These are phyloP conservation scores for Dendrocalamus latiflorus DNA, from an alignment of 202 grass and related monocot species.

Conservation along the genomic window DNA sequence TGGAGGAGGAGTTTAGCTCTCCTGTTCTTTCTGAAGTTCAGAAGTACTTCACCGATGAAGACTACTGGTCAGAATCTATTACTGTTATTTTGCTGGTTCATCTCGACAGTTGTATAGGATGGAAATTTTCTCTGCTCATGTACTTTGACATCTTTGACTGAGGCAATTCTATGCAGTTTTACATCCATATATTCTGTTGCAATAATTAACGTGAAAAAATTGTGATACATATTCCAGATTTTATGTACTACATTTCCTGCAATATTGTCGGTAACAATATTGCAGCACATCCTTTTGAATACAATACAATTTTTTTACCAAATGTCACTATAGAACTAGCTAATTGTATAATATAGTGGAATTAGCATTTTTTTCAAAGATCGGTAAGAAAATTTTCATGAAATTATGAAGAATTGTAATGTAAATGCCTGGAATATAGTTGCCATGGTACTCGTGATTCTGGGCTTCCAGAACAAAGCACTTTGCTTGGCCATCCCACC, in stretches of 20 bases:
- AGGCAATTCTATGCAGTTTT: neutral
- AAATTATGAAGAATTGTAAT: neutral
- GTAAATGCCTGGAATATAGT: neutral
- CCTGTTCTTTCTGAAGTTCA: constrained; percentile 67
- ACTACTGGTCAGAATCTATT: constrained; percentile 62
- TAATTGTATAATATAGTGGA: neutral
- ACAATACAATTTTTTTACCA: neutral
- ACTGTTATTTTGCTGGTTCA: neutral
- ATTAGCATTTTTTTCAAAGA: neutral
- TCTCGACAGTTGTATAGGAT: neutral
- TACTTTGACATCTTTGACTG: neutral
- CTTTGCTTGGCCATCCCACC: neutral
- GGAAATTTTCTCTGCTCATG: neutral
- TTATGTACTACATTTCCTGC: neutral
- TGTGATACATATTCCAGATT: neutral
- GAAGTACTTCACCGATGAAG: constrained; percentile 82
- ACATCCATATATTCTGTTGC: neutral
- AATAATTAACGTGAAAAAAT: neutral
- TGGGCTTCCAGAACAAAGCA: neutral
- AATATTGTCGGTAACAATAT: neutral
- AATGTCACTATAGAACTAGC: neutral
- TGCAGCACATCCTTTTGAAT: neutral
- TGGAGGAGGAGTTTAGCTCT: constrained; percentile 58
- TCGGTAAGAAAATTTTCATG: neutral
- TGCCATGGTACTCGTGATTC: neutral